Base-by-base conservation (phyloP, 1,284 basidiomycete species). In the Leccinum subatratum region DNA sequence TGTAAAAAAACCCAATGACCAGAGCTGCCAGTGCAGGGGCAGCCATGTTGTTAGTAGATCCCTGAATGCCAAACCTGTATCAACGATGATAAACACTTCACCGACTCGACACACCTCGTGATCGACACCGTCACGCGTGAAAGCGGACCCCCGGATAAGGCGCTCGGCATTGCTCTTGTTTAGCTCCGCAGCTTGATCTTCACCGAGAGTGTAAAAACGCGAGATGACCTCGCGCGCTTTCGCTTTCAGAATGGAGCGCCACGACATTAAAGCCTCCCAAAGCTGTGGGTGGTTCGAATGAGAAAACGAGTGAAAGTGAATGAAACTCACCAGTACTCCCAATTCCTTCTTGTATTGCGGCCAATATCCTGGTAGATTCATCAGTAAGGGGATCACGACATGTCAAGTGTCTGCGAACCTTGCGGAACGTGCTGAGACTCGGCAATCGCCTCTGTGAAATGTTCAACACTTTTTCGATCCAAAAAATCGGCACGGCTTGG, bases 281-380 rank as follows among this genome's bases (percentile, higher is more conserved):
- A 48, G 45, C 45, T 48, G 45, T 48, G 45, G 45, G 45, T 34
- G 4, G 59, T 39, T 9, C 25, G 12, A 57, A 57, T 57, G 7
- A 57, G 11, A 57, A 57, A 57, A 25, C 28, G 16, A 28, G 28
- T 28, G 20, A 12, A 22, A 25, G 14, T 22, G 20, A 25, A 25
- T 28, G 14, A 20, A 25, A 42, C 59, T 28, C 16, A 61, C 59
- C 20, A 61, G 12, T 39, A 61, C 12, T 3, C 34, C 37, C 12
- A 61, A 37, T 16, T 61, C 20, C 12, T 61, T 42, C 20, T 42
- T 61, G 20, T 61, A 61, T 42, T 61, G 34, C 14, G 22, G 37
- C 59, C 59, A 61, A 34, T 61, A 61, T 42, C 20, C 59, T 61
- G 39, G 45, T 48, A 48, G n/a, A 48, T 37, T 20, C 45, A n/a